These are phyloP conservation scores for Discostella stelligera DNA, from an alignment of 352 stramenopile genomes.

Conservation along the genomic window DNA sequence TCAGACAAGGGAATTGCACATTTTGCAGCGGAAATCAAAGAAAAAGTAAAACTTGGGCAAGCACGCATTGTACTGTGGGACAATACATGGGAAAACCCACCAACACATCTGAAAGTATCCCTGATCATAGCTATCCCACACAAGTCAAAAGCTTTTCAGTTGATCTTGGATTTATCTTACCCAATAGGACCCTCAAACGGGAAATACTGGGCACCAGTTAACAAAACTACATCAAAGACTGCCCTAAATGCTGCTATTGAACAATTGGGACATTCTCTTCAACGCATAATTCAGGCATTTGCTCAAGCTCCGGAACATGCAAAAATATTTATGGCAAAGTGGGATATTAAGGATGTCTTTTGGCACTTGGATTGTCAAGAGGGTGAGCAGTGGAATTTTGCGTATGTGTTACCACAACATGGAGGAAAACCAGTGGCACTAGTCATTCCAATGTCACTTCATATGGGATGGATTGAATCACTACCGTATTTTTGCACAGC, in stretches of 20 bases:
- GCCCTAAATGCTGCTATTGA: slow-evolving; percentile 2
- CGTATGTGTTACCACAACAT: slow-evolving; percentile 8
- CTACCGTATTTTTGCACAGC: too few relatives aligned
- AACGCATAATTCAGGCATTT: slow-evolving; percentile 11
- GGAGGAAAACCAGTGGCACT: neutral
- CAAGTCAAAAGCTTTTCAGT: slow-evolving; percentile 14
- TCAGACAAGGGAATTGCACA: slow-evolving; percentile 1
- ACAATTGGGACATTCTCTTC: slow-evolving; percentile 1
- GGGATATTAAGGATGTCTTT: too few relatives aligned
- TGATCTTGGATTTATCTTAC: slow-evolving; percentile 35
- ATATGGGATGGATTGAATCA: too few relatives aligned
- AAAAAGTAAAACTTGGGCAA: slow-evolving; percentile 3
- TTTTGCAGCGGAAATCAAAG: neutral
- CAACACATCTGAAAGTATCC: slow-evolving; percentile 26
- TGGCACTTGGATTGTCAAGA: neutral
- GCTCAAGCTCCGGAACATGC: neutral
- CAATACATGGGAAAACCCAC: slow-evolving; percentile 18
- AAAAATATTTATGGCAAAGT: too few relatives aligned
- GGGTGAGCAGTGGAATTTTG: slow-evolving; percentile 2
- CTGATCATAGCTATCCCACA: slow-evolving; percentile 23
- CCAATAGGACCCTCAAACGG: neutral
- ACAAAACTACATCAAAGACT: neutral
- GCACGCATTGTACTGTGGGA: slow-evolving; percentile 13
- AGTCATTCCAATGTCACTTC: neutral
- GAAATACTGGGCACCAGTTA: neutral